Conservation (phyloP, 1,139 yeast genomes). For the Wickerhamomyces sp. region DNA sequence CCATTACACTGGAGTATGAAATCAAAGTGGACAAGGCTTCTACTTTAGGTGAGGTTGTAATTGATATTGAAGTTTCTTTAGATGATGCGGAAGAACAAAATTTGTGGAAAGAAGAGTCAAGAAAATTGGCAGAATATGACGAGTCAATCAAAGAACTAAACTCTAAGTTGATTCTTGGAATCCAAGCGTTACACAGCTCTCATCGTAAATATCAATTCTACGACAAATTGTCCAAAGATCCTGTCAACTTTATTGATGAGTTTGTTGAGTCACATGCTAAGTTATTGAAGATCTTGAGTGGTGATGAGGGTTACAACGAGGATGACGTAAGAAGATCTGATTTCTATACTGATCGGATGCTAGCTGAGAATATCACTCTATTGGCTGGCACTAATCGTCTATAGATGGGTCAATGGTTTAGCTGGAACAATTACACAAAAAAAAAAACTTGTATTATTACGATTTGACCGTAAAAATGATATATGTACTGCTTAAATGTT, state of each 20-base stretch:
- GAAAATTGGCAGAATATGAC: constrained; percentile 38
- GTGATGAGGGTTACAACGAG: constrained; percentile 88
- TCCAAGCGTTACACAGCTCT: constrained; percentile 62
- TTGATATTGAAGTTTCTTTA: constrained; percentile 59
- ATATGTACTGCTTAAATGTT: no score
- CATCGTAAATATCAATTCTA: constrained; percentile 68
- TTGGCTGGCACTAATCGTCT: constrained; percentile 43
- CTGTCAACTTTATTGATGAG: constrained; percentile 65
- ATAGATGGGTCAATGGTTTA: no score
- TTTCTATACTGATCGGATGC: constrained; percentile 63
- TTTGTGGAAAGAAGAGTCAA: constrained; percentile 33
- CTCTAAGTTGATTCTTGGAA: constrained; percentile 53
- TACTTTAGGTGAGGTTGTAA: constrained; percentile 73
- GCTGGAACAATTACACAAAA: no score
- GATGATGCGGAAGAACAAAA: constrained; percentile 51
- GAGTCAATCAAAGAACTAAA: constrained; percentile 51
- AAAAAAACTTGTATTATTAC: no score
- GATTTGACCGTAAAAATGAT: no score
- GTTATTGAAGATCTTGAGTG: constrained; percentile 62
- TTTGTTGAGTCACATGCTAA: constrained; percentile 75
- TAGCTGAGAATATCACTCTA: constrained; percentile 72
- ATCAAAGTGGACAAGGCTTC: constrained; percentile 71
- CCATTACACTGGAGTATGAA: constrained; percentile 69
- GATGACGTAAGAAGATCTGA: constrained; percentile 81
- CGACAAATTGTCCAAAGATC: constrained; percentile 66